A percentile compares a stretch with the other conserved stretches of the same genome.
Evolutionary conservation across 192 early-diverging fungal species (phyloP).

Genomic region (Phycomyces blakesleeanus): DNA sequence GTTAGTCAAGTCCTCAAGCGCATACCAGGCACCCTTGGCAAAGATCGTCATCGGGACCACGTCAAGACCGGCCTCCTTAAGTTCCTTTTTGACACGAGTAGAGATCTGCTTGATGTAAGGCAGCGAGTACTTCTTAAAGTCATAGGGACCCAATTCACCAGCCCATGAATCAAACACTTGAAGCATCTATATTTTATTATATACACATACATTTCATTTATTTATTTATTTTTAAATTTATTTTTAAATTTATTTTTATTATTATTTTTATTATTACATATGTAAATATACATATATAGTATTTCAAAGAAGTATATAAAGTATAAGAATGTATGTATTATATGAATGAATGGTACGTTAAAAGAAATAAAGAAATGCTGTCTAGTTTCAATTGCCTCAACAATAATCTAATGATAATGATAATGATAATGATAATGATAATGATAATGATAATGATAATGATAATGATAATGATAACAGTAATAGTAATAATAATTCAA

Average conservation of each 20-base stretch:
- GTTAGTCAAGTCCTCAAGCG: conserved; percentile 63
- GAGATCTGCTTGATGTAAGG: conserved; percentile 89
- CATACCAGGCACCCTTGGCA: conserved; percentile 89
- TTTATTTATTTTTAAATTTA: no score
- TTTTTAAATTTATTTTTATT: no score
- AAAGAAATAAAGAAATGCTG: no score
- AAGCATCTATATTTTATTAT: conserved; percentile 57
- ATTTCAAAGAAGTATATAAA: no score
- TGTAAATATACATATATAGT: no score
- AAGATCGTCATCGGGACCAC: conserved; percentile 89
- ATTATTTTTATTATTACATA: no score
- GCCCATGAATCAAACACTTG: conserved; percentile 98
- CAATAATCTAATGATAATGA: no score
- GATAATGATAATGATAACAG: background rate
- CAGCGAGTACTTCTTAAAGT: conserved; percentile 82
- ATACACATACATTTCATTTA: background rate
- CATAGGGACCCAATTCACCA: conserved; percentile 82
- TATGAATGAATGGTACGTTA: no score
- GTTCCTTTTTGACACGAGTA: conserved; percentile 60
- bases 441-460: no score
- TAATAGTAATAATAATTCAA: conserved; percentile 1
- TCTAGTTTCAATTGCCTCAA: no score
- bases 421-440: no score
- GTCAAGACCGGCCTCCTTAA: conserved; percentile 31
- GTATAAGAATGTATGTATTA: no score